A percentile compares a stretch with the other conserved stretches of the same genome.
phyloP scores from a whole-genome alignment of 257 asterid species.

The Solanum pennellii region DNA sequence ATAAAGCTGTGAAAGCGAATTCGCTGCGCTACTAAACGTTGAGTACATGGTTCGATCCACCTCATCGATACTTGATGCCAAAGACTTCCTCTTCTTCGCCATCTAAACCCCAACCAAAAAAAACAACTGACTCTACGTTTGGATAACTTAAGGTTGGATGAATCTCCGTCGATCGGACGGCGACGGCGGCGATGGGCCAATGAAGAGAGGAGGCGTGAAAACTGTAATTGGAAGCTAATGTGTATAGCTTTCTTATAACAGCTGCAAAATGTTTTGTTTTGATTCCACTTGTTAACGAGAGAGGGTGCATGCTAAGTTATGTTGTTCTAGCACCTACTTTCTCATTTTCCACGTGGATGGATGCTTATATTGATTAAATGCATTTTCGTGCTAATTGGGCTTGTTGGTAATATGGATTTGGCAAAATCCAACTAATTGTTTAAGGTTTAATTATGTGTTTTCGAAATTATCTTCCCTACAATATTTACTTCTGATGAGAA shows the following conservation, averaged over 20 bases:
- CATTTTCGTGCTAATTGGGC: not conserved
- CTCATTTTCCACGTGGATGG: not conserved
- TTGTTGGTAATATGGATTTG: not conserved
- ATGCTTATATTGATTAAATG: not conserved
- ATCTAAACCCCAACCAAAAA: not conserved
- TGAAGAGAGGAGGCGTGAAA: not conserved
- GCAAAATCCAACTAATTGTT: not conserved
- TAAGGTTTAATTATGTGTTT: not conserved
- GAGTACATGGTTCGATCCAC: slow-evolving; percentile 13
- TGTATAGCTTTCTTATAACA: not conserved
- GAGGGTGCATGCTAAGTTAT: slow-evolving; percentile 4
- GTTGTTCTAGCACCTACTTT: not conserved
- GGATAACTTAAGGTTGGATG: not conserved
- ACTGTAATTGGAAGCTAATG: not conserved
- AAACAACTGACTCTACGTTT: not conserved
- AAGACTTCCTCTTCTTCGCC: slow-evolving; percentile 9
- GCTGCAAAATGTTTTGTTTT: not conserved
- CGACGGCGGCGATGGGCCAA: not conserved
- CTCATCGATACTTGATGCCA: slow-evolving; percentile 10
- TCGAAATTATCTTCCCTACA: no score
- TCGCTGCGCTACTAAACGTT: slow-evolving; percentile 7
- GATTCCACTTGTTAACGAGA: not conserved
- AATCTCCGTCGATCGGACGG: not conserved
- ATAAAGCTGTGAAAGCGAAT: slow-evolving; percentile 11
- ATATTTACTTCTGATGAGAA: no score